These are phyloP conservation scores for Kluyveromyces sp. DNA, from an alignment of 1,139 yeast species.

Conservation along the genomic window DNA sequence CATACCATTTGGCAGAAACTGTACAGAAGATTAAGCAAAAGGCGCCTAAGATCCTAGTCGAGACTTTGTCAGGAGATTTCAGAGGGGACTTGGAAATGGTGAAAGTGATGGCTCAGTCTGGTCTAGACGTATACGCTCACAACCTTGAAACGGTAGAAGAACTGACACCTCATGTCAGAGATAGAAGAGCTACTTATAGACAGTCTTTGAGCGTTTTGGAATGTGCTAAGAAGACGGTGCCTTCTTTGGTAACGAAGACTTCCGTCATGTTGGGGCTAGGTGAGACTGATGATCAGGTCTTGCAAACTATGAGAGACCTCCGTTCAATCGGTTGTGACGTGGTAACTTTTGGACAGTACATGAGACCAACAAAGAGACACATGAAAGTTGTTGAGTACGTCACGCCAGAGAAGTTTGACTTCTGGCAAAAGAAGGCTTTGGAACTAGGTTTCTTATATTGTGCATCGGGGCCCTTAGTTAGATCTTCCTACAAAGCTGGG, in stretches of 20 bases:
- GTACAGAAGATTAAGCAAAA: slow-evolving; percentile 76
- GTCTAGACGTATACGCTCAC: slow-evolving; percentile 95
- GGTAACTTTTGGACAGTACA: slow-evolving; percentile 97
- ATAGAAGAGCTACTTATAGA: slow-evolving; percentile 90
- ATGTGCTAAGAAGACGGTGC: slow-evolving; percentile 72
- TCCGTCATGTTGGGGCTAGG: slow-evolving; percentile 97
- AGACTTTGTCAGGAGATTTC: slow-evolving; percentile 92
- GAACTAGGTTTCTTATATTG: slow-evolving; percentile 92
- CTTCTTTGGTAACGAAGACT: slow-evolving; percentile 80
- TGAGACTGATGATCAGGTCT: slow-evolving; percentile 84
- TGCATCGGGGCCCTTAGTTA: slow-evolving; percentile 94
- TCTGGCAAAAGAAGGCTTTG: slow-evolving; percentile 79
- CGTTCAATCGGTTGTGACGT: slow-evolving; percentile 80
- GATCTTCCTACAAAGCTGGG: slow-evolving; percentile 97
- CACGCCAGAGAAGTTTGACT: slow-evolving; percentile 89
- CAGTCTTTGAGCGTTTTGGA: slow-evolving; percentile 74
- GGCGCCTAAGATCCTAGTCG: slow-evolving; percentile 88
- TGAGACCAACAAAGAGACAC: slow-evolving; percentile 98
- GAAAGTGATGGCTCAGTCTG: slow-evolving; percentile 70
- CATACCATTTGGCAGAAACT: slow-evolving; percentile 83
- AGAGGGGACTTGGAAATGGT: slow-evolving; percentile 84
- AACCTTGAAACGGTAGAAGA: slow-evolving; percentile 95
- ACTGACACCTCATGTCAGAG: slow-evolving; percentile 91
- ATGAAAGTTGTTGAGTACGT: slow-evolving; percentile 96
- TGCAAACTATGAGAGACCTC: slow-evolving; percentile 67